Conservation (phyloP, 2,329 filamentous ascomycete species). For the Aspergillus sp. region DNA sequence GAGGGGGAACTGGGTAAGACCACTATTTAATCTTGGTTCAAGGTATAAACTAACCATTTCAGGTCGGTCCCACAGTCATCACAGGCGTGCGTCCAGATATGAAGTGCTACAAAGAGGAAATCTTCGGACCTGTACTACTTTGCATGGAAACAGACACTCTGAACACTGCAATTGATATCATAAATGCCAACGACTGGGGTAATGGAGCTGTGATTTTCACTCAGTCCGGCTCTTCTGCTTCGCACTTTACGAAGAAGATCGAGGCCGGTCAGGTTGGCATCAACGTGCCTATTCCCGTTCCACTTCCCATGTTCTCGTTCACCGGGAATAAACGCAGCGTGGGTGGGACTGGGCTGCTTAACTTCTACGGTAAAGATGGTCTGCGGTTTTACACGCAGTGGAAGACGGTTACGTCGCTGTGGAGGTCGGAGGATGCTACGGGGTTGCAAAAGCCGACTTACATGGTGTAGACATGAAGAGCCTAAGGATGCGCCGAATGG, state of each 20-base stretch:
- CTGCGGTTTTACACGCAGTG: constrained; percentile 94
- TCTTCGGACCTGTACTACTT: constrained; percentile 66
- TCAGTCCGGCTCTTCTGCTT: constrained; percentile 60
- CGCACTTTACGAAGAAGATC: constrained; percentile 63
- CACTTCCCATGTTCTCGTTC: constrained; percentile 63
- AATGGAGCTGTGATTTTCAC: constrained; percentile 70
- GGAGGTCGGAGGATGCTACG: constrained; percentile 76
- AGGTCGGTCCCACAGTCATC: constrained; percentile 64
- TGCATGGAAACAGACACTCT: constrained; percentile 61
- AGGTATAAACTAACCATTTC: constrained; percentile 23
- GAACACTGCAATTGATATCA: constrained; percentile 62
- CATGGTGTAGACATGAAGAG: no score
- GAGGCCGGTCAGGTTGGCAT: constrained; percentile 67
- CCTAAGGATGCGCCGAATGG: no score
- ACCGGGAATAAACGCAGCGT: constrained; percentile 85
- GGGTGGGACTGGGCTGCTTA: constrained; percentile 86
- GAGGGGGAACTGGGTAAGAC: constrained; percentile 56
- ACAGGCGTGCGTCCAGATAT: constrained; percentile 65
- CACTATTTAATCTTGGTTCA: no score
- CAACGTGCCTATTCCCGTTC: constrained; percentile 66
- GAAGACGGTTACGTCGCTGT: constrained; percentile 95
- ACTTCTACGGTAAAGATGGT: constrained; percentile 92
- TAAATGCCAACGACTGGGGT: constrained; percentile 67
- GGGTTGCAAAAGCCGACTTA: no score
- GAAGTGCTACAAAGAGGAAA: constrained; percentile 66